Conservation (phyloP, 2,329 filamentous ascomycete species). For the Talaromyces islandicus region DNA sequence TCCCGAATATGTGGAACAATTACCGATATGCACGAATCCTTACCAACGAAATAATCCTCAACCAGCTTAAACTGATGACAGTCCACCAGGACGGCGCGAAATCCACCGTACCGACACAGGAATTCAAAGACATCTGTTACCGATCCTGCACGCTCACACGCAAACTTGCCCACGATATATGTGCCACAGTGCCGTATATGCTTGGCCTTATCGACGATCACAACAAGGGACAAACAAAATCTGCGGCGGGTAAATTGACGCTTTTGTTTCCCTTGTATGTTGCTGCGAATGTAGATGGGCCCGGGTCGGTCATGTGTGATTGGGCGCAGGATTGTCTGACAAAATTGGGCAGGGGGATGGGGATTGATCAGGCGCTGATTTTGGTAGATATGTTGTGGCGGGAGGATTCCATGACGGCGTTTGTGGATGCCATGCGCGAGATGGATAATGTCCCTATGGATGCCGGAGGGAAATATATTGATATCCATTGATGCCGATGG, state of each 20-base stretch:
- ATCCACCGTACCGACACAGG: slow-evolving; percentile 16
- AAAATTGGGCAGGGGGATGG: slow-evolving; percentile 28
- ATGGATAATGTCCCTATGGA: not conserved
- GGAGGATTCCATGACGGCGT: not conserved
- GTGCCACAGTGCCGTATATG: slow-evolving; percentile 31
- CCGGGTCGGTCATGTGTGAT: slow-evolving; percentile 19
- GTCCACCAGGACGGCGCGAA: slow-evolving; percentile 12
- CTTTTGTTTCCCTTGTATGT: slow-evolving; percentile 35
- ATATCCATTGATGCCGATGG: no score
- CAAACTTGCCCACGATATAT: slow-evolving; percentile 30
- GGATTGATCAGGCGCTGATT: slow-evolving; percentile 34
- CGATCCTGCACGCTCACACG: slow-evolving; percentile 21
- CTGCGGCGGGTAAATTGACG: slow-evolving; percentile 27
- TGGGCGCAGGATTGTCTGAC: slow-evolving; percentile 28
- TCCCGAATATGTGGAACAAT: slow-evolving; percentile 53
- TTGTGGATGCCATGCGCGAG: not conserved
- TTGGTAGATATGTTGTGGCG: slow-evolving; percentile 25
- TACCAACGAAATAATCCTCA: slow-evolving; percentile 44
- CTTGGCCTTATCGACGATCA: slow-evolving; percentile 21
- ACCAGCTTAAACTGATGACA: slow-evolving; percentile 22
- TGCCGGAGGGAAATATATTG: not conserved
- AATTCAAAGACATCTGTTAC: slow-evolving; percentile 25
- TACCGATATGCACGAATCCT: slow-evolving; percentile 55
- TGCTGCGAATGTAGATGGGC: slow-evolving; percentile 26
- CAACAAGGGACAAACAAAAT: slow-evolving; percentile 10